phyloP scores from a whole-genome alignment of 1,139 yeast species.

The Pichiaceae sp. region DNA sequence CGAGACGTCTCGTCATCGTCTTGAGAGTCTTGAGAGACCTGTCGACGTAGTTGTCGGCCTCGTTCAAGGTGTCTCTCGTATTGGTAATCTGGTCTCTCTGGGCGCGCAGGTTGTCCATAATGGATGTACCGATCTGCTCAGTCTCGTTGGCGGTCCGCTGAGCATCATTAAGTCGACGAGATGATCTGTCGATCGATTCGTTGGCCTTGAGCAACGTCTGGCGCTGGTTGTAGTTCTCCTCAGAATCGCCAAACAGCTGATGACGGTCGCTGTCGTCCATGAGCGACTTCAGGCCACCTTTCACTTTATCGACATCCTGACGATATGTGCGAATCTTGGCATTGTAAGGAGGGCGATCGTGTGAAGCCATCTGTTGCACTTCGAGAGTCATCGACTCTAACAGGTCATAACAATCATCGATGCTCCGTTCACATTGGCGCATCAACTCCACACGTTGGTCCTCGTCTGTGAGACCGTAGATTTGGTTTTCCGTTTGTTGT shows the following conservation, averaged over 20 bases:
- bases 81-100: slow-evolving; percentile 90
- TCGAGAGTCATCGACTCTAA: slow-evolving; percentile 76
- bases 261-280: slow-evolving; percentile 58
- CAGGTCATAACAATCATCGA: slow-evolving; percentile 73
- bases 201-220: slow-evolving; percentile 74
- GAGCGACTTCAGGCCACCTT: slow-evolving; percentile 40
- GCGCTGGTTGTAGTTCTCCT: slow-evolving; percentile 60
- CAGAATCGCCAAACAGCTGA: slow-evolving; percentile 59
- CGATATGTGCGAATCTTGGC: slow-evolving; percentile 64
- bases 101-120: slow-evolving; percentile 78
- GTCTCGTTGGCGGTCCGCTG: slow-evolving; percentile 91
- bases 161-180: slow-evolving; percentile 78
- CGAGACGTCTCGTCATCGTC: slow-evolving; percentile 88
- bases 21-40: slow-evolving; percentile 79
- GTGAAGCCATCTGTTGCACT: slow-evolving; percentile 71
- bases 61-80: slow-evolving; percentile 69
- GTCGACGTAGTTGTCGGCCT: slow-evolving; percentile 92
- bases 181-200: slow-evolving; percentile 72
- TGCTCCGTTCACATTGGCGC: slow-evolving; percentile 55
- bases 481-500: slow-evolving; percentile 52
- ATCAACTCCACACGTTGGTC: slow-evolving; percentile 41
- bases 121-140: slow-evolving; percentile 85
- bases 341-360: slow-evolving; percentile 59
- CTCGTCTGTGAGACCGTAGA: slow-evolving; percentile 46
- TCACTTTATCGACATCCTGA: slow-evolving; percentile 49